phyloP scores from a whole-genome alignment of 1,284 basidiomycete species.

The Pterulicium gracile region DNA sequence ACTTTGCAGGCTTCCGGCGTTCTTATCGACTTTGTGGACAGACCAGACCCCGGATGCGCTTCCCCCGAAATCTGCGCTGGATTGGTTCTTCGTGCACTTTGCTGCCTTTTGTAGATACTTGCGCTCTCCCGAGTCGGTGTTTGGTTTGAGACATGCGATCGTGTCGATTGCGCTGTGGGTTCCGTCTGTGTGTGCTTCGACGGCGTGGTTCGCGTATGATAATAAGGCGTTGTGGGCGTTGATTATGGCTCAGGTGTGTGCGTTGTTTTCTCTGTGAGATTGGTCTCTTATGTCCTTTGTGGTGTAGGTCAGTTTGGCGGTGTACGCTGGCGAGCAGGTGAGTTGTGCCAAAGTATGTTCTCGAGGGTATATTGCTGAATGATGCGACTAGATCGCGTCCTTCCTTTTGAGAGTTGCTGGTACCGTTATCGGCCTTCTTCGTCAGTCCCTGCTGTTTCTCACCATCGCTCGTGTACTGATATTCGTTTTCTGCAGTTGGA shows the following conservation, averaged over 20 bases:
- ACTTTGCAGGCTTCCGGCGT: not conserved
- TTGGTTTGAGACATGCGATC: conserved; percentile 25
- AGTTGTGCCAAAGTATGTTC: conserved; percentile 1
- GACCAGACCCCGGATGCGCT: conserved; percentile 25
- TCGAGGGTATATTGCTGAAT: not conserved
- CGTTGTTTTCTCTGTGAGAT: not conserved
- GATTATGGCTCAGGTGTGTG: conserved; percentile 25
- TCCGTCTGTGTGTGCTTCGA: conserved; percentile 23
- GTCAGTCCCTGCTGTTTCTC: conserved; percentile 11
- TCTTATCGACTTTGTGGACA: conserved; percentile 8
- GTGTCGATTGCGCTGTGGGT: conserved; percentile 31
- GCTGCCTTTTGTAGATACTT: conserved; percentile 20
- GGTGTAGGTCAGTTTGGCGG: conserved; percentile 22
- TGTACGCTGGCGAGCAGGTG: conserved; percentile 31
- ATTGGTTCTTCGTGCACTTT: conserved; percentile 17
- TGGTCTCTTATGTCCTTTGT: no score
- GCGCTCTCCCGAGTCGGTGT: conserved; percentile 25
- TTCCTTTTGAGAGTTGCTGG: conserved; percentile 22
- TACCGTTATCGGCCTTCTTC: conserved; percentile 22
- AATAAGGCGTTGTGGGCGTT: conserved; percentile 32
- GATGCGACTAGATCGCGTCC: conserved; percentile 17
- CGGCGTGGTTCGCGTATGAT: conserved; percentile 29
- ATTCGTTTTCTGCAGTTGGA: conserved; percentile 13
- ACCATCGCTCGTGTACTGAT: not conserved
- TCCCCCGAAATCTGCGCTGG: conserved; percentile 21